Base-by-base conservation (phyloP, 2,329 filamentous ascomycete genomes). In the Neodidymelliopsis sp. region DNA sequence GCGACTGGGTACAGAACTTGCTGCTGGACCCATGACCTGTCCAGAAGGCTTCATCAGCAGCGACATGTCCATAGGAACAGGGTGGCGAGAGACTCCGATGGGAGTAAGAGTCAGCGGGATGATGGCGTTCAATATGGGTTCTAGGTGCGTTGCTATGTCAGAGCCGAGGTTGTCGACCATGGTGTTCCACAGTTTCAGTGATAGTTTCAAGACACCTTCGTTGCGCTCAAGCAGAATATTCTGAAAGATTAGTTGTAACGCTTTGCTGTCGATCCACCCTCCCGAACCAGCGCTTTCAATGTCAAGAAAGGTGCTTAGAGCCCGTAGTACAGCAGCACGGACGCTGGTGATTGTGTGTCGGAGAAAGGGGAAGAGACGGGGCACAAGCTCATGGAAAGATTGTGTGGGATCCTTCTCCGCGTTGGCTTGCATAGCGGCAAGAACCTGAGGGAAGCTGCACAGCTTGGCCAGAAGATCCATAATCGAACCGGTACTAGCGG, bases 401-500 rank as follows among this genome's bases (percentile, higher is more conserved):
- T 93, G 88, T 60, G 92, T 88, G 10, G 90, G 83, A 65, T 97
- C 89, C 63, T 88, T 81, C 31, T 56, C 59, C 6, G 93, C 93
- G 46, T 95, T 96, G 22, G 80, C 78, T 74, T 96, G 96, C 94
- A 99, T 99, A 11, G 93, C 89, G 53, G 93, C 86, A 23, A 99
- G 77, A 6, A 97, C 93, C 75, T 96, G 85, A 0, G 90, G 90
- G 77, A 97, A 99, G 56, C 91, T 89, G 76, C 94, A 99, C 2
- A 99, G 84, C 52, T 94, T 97, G 11, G 95, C 94, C 13, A 99
- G 81, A 29, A 99, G 83, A 71, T 99, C 95, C 95, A 99, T 99
- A 44, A 99, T 96, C 47, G 91, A 95, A 36, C 94, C 94, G 8
- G 95, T 99, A 71, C 94, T 97, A 4, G 94, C 94, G 71, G 92